Evolutionary conservation across 371 early-diverging fungal species (phyloP).

Genomic region (Lichtheimia ornata): DNA sequence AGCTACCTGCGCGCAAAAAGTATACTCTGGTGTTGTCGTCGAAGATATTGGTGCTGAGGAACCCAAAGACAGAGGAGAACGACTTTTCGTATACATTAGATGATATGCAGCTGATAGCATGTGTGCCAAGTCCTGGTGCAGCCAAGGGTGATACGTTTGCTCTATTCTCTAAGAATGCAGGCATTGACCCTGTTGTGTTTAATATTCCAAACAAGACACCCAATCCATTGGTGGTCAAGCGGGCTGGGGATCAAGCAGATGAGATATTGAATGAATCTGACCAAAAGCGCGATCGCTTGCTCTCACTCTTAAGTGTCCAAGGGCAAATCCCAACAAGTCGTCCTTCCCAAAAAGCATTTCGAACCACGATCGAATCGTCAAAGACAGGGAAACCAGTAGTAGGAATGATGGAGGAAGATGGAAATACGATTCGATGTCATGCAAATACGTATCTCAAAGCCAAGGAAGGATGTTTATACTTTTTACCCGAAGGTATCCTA

Average conservation of each 20-base stretch:
- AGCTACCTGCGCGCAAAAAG: slow-evolving; percentile 41
- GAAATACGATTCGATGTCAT: slow-evolving; percentile 9
- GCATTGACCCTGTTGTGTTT: slow-evolving; percentile 43
- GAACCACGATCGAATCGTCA: slow-evolving; percentile 27
- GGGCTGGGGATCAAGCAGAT: slow-evolving; percentile 3
- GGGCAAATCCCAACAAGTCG: slow-evolving; percentile 6
- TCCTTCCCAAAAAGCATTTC: slow-evolving; percentile 27
- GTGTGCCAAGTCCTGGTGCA: slow-evolving; percentile 53
- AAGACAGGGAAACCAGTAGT: slow-evolving; percentile 27
- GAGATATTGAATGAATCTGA: neutral
- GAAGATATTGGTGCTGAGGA: slow-evolving; percentile 25
- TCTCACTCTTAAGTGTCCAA: no score
- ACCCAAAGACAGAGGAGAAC: slow-evolving; percentile 23
- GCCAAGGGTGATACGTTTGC: slow-evolving; percentile 38
- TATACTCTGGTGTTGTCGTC: slow-evolving; percentile 28
- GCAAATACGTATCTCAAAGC: slow-evolving; percentile 45
- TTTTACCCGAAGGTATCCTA: slow-evolving; percentile 56
- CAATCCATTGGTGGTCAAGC: slow-evolving; percentile 11
- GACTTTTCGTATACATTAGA: slow-evolving; percentile 22
- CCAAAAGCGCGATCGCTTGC: slow-evolving; percentile 5
- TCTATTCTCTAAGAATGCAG: slow-evolving; percentile 23
- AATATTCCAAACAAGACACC: slow-evolving; percentile 35
- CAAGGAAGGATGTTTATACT: slow-evolving; percentile 54
- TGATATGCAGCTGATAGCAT: slow-evolving; percentile 30
- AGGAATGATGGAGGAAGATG: slow-evolving; percentile 12